Evolutionary conservation across 2,329 filamentous ascomycete genomes (phyloP), one percentile per base, ranked within the genome.

Genomic region (Catunica adiposa): DNA sequence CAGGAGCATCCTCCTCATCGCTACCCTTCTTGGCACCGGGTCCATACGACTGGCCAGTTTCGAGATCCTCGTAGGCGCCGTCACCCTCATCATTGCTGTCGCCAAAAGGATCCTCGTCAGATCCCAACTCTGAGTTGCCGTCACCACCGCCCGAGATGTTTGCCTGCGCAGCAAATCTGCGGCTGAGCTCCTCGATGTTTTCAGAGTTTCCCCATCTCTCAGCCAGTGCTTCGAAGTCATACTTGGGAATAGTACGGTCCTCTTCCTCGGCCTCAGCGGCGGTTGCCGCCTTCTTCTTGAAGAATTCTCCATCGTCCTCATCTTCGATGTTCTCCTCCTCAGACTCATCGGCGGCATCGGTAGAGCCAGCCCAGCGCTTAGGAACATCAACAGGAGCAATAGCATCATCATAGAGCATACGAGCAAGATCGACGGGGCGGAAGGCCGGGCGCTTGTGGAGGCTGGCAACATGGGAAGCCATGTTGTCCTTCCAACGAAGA

Each of bases 401-500:
- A 9, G 82, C 80, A 40, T 86, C 78, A 62, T 97, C 86, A 68
- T 98, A 98, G 71, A 98, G 84, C 67, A 94, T 76, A 61, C 86
- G 82, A 0, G 88, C 87, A 29, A 98, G 77, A 63, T 97, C 89
- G 14, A 79, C 77, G 7, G 88, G 83, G 55, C 89, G 81, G 63
- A 86, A 95, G 15, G 83, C 78, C 44, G 80, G 79, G 60, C 79
- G 81, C 62, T 77, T 81, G 64, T 92, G 86, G 34, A 89, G 71
- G 56, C 76, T 78, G 60, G 77, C 78, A 1, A 89, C 89, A 55
- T 83, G 86, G 58, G 84, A 82, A 8, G 79, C 70, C 66, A 98
- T 78, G 62, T 94, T 89, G 23, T 85, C 79, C 67, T 98, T 98
- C 94, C 94, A 98, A 47, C 81, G 77, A 22, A 86, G 63, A 2